Conservation (phyloP, 805 yeast genomes). For the Candida xyloterini region DNA sequence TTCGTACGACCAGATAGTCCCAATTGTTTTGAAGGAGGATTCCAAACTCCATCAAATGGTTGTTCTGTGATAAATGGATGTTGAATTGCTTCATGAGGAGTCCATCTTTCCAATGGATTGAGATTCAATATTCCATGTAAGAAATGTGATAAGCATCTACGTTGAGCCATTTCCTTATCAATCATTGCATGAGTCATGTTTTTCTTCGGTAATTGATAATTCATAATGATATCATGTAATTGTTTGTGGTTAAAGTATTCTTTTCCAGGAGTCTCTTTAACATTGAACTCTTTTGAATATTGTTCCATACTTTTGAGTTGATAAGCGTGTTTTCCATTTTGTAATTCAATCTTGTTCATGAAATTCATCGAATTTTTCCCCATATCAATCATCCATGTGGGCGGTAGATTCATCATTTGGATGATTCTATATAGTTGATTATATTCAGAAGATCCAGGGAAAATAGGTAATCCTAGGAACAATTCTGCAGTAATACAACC, state of each 20-base stretch:
- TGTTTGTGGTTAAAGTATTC: constrained; percentile 68
- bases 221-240: constrained; percentile 69
- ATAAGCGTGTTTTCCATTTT: constrained; percentile 29
- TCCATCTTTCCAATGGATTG: constrained; percentile 93
- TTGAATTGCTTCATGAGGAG: constrained; percentile 90
- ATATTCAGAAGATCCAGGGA: constrained; percentile 93
- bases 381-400: constrained; percentile 94
- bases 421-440: constrained; percentile 83
- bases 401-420: constrained; percentile 82
- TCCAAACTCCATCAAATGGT: constrained; percentile 52
- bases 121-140: constrained; percentile 71
- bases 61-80: constrained; percentile 85
- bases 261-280: constrained; percentile 74
- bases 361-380: constrained; percentile 80
- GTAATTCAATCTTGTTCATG: constrained; percentile 33
- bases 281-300: constrained; percentile 49
- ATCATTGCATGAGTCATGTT: constrained; percentile 50
- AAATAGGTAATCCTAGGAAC: constrained; percentile 81
- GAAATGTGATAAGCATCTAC: constrained; percentile 73
- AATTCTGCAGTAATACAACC: constrained; percentile 60
- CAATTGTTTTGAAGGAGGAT: constrained; percentile 38
- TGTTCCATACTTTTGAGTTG: constrained; percentile 41
- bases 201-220: constrained; percentile 66
- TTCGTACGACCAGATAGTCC: constrained; percentile 4
- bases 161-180: constrained; percentile 71